A percentile compares a stretch with the other conserved stretches of the same genome.
Conservation (phyloP, 2,329 filamentous ascomycete species). For the Talaromyces sp. region DNA sequence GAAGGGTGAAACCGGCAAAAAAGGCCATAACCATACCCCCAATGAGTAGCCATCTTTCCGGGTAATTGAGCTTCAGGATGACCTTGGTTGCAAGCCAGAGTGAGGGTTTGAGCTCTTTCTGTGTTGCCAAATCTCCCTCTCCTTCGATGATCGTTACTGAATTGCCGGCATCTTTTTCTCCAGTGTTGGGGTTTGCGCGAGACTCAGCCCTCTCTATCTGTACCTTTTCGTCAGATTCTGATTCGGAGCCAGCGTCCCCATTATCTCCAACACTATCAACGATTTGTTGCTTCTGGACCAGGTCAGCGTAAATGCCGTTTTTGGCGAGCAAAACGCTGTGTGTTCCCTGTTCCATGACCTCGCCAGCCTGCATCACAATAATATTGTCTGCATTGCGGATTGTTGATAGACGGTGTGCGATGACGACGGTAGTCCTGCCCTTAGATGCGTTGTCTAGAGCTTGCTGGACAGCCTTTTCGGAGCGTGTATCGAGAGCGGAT, state of each 20-base stretch:
- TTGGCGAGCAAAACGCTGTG: conserved; percentile 72
- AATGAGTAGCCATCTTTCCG: conserved; percentile 69
- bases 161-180: background rate
- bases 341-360: conserved; percentile 84
- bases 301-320: conserved; percentile 63
- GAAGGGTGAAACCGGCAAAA: conserved; percentile 77
- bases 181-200: conserved; percentile 23
- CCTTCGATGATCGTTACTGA: background rate
- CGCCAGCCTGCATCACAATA: conserved; percentile 80
- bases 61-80: conserved; percentile 71
- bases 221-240: background rate
- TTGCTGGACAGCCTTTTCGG: conserved; percentile 88
- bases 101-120: conserved; percentile 24
- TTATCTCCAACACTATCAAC: conserved; percentile 25
- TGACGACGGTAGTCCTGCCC: conserved; percentile 89
- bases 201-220: background rate
- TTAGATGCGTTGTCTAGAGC: conserved; percentile 80
- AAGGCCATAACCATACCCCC: conserved; percentile 68
- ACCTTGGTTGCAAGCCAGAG: conserved; percentile 74
- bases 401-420: conserved; percentile 90
- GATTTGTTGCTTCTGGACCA: conserved; percentile 45
- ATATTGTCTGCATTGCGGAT: conserved; percentile 95
- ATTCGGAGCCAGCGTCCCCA: background rate
- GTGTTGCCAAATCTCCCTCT: background rate
- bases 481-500: conserved; percentile 89